Base-by-base conservation (phyloP, 2,329 filamentous ascomycete genomes). In the Tolypocladium ovalisporum region DNA sequence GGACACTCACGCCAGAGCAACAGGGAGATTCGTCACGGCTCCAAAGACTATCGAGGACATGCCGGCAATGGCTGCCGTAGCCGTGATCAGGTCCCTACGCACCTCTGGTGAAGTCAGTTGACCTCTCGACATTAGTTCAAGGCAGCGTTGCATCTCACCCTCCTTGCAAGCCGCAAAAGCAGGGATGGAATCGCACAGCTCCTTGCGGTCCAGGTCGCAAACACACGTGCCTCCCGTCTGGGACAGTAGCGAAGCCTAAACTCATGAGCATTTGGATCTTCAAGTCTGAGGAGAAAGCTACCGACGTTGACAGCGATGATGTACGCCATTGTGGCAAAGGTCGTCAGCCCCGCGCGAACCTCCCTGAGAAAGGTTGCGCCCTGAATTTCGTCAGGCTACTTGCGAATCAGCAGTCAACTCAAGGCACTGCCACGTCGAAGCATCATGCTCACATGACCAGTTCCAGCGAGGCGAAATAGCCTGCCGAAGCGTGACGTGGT, bases 301-400 rank as follows among this genome's bases (percentile, higher is more conserved):
- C 77, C 65, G 62, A 83, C 82, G 64, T 86, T 86, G 61, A 86
- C 85, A 10, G 87, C 86, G 67, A 94, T 91, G 64, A 94, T 93
- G 71, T 92, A 93, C 17, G 88, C 87, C 89, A 91, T 90, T 3
- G 87, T 88, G 56, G 87, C 85, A 67, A 89, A 89, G 2, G 89
- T 94, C 1, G 90, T 90, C 56, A 93, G 70, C 1, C 89, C 90
- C 35, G 89, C 90, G 34, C 89, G 85, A 58, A 94, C 74, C 70
- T 94, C 90, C 27, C 84, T 87, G 61, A 89, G 84, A 70, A 93
- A 91, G 59, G 80, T 85, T 39, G 87, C 81, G 40, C 83, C 83
- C 59, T 80, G 79, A 54, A 90, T 83, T 66, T 88, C 84, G 54
- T 84, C 79, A 36, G 82, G 81, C 87, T 90, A 58, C 60, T 39